Evolutionary conservation across 805 yeast species (phyloP), one percentile per base, ranked within the genome.

Genomic region (Kazachstania kunashirensis): DNA sequence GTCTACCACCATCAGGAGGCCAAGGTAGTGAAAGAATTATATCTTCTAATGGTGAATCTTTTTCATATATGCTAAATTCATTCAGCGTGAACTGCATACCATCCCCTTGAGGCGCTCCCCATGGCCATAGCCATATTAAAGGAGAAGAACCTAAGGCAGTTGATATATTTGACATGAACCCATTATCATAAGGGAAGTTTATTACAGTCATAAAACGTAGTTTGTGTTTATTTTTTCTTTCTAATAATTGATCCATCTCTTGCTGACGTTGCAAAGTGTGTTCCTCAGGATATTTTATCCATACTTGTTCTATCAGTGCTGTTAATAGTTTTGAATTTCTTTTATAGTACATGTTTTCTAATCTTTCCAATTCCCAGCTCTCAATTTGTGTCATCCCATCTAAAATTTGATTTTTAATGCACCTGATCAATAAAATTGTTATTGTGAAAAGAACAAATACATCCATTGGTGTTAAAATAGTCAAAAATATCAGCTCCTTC

Each of bases 331-430:
- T 27, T 2, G 31, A 25, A 18, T 26, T n/a, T 31, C 68, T 75
- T 2, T 71, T 68, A 36, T 72, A 67, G 40, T 76, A 71, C 44
- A 81, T 81, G 3, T 76, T 63, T 36, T 76, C 85, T 2, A 84
- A 66, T 46, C 97, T 69, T 46, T 92, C 97, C 57, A 66, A 57
- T 50, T 89, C 97, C 98, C 98, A 89, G 2, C 71, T 65, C 61
- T 89, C 98, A 36, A 89, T 88, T 53, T 84, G 94, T 1, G 96
- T 78, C 71, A 73, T 79, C 18, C 96, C 95, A 20, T 66, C 59
- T 34, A 72, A 53, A 1, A 71, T 44, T 43, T 75, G 63, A 50
- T 77, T 75, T 27, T 65, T 55, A 2, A 79, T 13, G 37, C 86
- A 79, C 47, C 96, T 67, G 2, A 77, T 31, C 14, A 77, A 63